Base-by-base conservation (phyloP, 2,329 filamentous ascomycete genomes). In the Aspergillus sp. region DNA sequence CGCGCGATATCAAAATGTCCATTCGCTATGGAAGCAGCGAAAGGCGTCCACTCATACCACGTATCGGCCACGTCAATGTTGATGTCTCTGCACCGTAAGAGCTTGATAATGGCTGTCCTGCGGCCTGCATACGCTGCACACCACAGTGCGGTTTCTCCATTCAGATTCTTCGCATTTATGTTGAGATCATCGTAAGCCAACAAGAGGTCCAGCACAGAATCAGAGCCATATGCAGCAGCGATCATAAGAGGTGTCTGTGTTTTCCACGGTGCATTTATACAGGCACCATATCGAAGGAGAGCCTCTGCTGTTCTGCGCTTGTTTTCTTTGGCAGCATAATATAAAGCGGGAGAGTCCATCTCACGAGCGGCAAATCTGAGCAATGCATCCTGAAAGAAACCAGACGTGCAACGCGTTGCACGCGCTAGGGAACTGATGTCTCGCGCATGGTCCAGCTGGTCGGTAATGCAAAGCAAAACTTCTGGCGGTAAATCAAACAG, bases 181-280 rank as follows among this genome's bases (percentile, higher is more conserved):
- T 56, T 11, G 43, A 56, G 47, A 31, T 51, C 52, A 13, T 38
- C 23, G 22, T 23, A 3, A 6, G 45, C 23, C 5, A 60, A 30
- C 15, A 60, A 48, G 19, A 60, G 34, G 31, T 54, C 31, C 11
- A 60, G 46, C 19, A 60, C 47, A 28, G 51, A 38, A 9, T 23
- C 31, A 22, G 58, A 56, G 4, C 50, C 28, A 51, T 50, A 50
- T 34, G 5, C 30, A 11, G 50, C 57, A 2, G 57, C 57, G 9
- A 59, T 30, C 31, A 57, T 49, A n/a, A 57, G 54, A 34, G 54
- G 45, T n/a, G 54, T 59, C 11, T 19, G 31, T 52, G 56, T 45
- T 59, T 53, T 46, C 9, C 22, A 45, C 7, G 7, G 31, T 43
- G 48, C 19, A 19, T 59, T 59, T 41, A 53, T 59, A 46, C 34